Base-by-base conservation (phyloP, 2,329 filamentous ascomycete species). In the Cryphonectria naterciae region DNA sequence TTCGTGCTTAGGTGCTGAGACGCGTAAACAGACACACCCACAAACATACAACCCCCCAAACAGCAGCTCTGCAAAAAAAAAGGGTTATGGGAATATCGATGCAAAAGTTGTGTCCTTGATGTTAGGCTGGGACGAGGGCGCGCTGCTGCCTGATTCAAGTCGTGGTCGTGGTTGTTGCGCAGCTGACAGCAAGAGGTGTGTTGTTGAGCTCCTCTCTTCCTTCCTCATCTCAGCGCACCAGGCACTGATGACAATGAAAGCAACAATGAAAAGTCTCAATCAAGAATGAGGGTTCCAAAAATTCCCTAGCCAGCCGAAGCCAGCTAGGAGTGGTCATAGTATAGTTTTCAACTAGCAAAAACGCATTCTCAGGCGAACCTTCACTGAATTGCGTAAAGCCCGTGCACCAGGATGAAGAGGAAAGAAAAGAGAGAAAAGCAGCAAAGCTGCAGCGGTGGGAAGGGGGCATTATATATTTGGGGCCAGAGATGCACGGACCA, bases 331-430 rank as follows among this genome's bases (percentile, higher is more conserved):
- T 86, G 86, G 91, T 93, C 91, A 92, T 88, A 86, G 85, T 86
- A 85, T 92, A 93, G 91, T 92, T 93, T 92, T 92, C 91, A 93
- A 93, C 91, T 92, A 93, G 92, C 92, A 93, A 93, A 92, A 93
- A 93, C 87, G 88, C 88, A 87, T 88, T 89, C 91, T 94, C 92
- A 89, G 92, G 93, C 90, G 88, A 90, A 91, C 93, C 92, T 89
- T 94, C 92, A 94, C 90, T 91, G 90, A 88, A 89, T 91, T 88
- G 88, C 90, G 87, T 93, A 92, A 91, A 88, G 90, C 92, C 90
- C 89, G 83, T 91, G 90, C 90, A 91, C 89, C 86, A 80, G 84
- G 86, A 89, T 89, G 82, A 77, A 79, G 81, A 83, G 80, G 75
- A 80, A 81, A 85, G 83, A 79, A 76, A 77, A 79, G 77, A 78